Evolutionary conservation across 805 yeast genomes (phyloP), one percentile per base, ranked within the genome.

Genomic region (Diddensiella transvaalensis): DNA sequence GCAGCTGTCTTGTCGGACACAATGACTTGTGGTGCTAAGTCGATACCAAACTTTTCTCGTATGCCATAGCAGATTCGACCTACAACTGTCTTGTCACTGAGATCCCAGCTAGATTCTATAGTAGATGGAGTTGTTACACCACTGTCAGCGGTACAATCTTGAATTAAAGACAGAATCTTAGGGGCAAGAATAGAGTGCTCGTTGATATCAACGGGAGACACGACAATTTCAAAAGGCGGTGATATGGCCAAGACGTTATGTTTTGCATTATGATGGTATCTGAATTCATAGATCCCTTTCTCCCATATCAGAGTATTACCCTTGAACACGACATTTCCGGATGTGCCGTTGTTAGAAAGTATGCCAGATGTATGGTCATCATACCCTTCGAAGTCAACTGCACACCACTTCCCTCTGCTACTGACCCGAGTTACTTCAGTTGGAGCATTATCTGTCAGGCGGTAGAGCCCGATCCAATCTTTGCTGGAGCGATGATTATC

Each of bases 401-500:
- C 79, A 29, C 70, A 58, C 91, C 91, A 85, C 53, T 83, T 79
- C 8, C 85, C 85, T 33, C 74, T 64, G 6, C 89, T 82, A 10
- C 85, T 71, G n/a, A 80, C 67, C 32, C 74, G 65, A 0, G 93
- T 85, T 22, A 70, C 73, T 37, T 73, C 72, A 46, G 80, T 72
- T 18, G 82, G 76, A 3, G 80, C 75, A 15, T 86, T 79, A 52
- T 77, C 84, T 22, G 77, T 67, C 6, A 83, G 75, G 46, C 78
- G 77, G 65, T 86, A 86, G 24, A 86, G 64, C 0, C 93, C 95
- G 54, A 86, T 75, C 95, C 95, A 86, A 61, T 85, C 90, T 38
- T 70, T 72, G 0, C 66, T 49, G 15, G 78, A 67, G 53, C 77
- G 80, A 21, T 59, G 51, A 2, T 66, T 67, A 1, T 86, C 83